Evolutionary conservation across 495 filamentous ascomycete species (phyloP), one percentile per base, ranked within the genome.

Genomic region (Penicillium roqueforti): DNA sequence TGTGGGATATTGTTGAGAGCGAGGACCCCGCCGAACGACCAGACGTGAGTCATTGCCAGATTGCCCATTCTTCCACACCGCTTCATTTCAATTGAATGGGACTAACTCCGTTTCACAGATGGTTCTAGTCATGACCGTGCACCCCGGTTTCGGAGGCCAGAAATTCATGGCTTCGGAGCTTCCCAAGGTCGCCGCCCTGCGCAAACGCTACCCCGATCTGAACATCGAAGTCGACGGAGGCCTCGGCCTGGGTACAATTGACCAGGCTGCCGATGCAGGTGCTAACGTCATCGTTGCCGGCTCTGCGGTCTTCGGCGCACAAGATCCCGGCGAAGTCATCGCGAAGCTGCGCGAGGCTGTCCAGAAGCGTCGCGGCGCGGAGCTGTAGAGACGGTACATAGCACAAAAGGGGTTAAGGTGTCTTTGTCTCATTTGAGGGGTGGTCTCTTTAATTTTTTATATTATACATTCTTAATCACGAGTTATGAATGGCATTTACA

Each of bases 211-310:
- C 69, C 93, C 93, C 5, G 80, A 92, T 4, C 71, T 98, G 42
- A 91, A 96, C 74, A 98, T 98, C 62, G 93, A 98, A 70, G 93
- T 98, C 25, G 93, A 98, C 69, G 93, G 93, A 37, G 93, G 93
- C 6, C 65, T 98, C 31, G 89, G 89, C 3, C 79, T 88, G 42
- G 85, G 86, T 47, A 98, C 95, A 2, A 91, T 98, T 61, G 92
- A 95, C 64, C 86, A 89, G 68, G 95, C 92, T 4, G 95, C 95
- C 0, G 91, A 96, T 47, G 93, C 93, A 0, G 93, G 93, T 11
- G 93, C 93, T 32, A 98, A 97, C 63, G 93, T 98, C 47, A 98
- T 98, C 63, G 93, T 98, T 31, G 95, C 93, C 7, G 93, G 93
- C n/a, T 93, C 88, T 58, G 95, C 93, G 4, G 87, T 98, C 37